Evolutionary conservation across 2,329 filamentous ascomycete species (phyloP).

Genomic region (Pseudopyricularia javanii): DNA sequence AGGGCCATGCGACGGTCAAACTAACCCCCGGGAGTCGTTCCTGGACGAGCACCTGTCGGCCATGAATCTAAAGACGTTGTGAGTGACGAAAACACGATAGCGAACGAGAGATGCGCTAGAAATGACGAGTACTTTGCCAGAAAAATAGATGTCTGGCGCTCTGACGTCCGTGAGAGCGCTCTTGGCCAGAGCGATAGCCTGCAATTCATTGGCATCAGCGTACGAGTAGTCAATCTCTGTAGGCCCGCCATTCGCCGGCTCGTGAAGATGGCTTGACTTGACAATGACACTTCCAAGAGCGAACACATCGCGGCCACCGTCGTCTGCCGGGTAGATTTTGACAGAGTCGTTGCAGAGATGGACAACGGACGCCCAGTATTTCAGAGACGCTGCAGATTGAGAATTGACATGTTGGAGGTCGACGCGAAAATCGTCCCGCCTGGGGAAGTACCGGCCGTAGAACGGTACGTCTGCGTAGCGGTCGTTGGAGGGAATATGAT

Average conservation of each 20-base stretch:
- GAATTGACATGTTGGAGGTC: conserved; percentile 14
- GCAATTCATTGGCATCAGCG: conserved; percentile 25
- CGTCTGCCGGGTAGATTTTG: conserved; percentile 18
- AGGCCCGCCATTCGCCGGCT: background rate
- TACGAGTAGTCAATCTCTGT: conserved; percentile 20
- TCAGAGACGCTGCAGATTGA: conserved; percentile 10
- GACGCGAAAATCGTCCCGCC: conserved; percentile 14
- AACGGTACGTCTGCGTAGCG: conserved; percentile 15
- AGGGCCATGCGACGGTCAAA: conserved; percentile 22
- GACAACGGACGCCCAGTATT: conserved; percentile 20
- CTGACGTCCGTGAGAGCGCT: conserved; percentile 13
- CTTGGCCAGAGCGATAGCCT: conserved; percentile 19
- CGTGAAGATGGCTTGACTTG: conserved; percentile 22
- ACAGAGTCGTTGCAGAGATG: conserved; percentile 14
- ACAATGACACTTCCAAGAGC: conserved; percentile 25
- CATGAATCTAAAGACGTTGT: conserved; percentile 17
- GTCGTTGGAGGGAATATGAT: conserved; percentile 17
- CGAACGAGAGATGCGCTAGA: background rate
- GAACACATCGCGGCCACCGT: conserved; percentile 26
- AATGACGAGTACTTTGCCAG: conserved; percentile 18
- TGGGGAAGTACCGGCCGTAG: conserved; percentile 18
- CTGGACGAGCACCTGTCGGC: conserved; percentile 21
- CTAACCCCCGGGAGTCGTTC: conserved; percentile 23
- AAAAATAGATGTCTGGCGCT: conserved; percentile 24
- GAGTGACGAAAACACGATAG: conserved; percentile 4